Evolutionary conservation across 495 filamentous ascomycete genomes (phyloP).

Genomic region (Aspergillus asperescens): DNA sequence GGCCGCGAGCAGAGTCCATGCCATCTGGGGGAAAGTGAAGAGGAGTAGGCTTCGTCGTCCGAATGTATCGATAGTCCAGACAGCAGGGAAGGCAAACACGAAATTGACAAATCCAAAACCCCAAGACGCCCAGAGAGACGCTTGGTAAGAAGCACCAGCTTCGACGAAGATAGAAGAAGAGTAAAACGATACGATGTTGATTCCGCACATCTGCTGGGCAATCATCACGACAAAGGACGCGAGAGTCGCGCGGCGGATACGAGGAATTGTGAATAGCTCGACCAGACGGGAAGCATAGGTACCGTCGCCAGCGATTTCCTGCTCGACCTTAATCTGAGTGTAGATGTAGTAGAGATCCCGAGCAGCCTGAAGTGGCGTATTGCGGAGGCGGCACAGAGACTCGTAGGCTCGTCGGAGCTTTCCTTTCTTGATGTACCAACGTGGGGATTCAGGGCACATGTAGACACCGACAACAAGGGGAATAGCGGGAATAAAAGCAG

Average conservation of each 20-base stretch:
- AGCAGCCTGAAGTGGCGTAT: slow-evolving; percentile 55
- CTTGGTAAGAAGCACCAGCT: slow-evolving; percentile 51
- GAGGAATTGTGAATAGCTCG: slow-evolving; percentile 65
- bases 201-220: slow-evolving; percentile 82
- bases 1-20: slow-evolving; percentile 67
- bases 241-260: slow-evolving; percentile 60
- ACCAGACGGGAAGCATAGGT: slow-evolving; percentile 54
- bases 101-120: slow-evolving; percentile 82
- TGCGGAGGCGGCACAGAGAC: slow-evolving; percentile 58
- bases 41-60: slow-evolving; percentile 71
- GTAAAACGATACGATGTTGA: slow-evolving; percentile 79
- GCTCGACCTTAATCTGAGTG: slow-evolving; percentile 53
- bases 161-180: slow-evolving; percentile 66
- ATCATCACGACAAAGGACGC: slow-evolving; percentile 65
- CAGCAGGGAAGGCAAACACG: slow-evolving; percentile 75
- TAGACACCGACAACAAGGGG: slow-evolving; percentile 58
- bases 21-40: slow-evolving; percentile 84
- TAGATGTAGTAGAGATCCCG: slow-evolving; percentile 65
- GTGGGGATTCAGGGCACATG: slow-evolving; percentile 64
- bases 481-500: slow-evolving; percentile 70
- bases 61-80: slow-evolving; percentile 82
- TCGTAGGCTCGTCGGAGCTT: slow-evolving; percentile 50
- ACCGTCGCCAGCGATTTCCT: slow-evolving; percentile 37
- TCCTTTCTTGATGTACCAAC: slow-evolving; percentile 62
- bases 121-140: slow-evolving; percentile 65